Evolutionary conservation across 768 basidiomycete species (phyloP), one percentile per base, ranked within the genome.

Genomic region (Harrya chromipes): DNA sequence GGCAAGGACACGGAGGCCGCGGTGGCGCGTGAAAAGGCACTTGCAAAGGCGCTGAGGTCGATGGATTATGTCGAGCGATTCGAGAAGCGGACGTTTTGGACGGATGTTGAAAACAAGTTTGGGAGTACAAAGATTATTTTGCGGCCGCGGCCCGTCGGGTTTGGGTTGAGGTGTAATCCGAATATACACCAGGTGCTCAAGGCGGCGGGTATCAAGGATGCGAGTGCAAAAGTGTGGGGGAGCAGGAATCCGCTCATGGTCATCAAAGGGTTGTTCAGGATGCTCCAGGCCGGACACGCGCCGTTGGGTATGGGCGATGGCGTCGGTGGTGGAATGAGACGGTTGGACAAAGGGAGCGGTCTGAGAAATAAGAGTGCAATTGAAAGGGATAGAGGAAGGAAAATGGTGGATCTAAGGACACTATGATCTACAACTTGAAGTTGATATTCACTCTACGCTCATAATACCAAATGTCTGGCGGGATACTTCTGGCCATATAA

Each of bases 51-150:
- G 2, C 75, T 95, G 24, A 78, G 85, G 54, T 88, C 85, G 62
- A 87, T 97, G 86, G 97, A 97, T 69, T 86, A 76, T 60, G 91
- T 99, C 47, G 87, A 90, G 56, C 83, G 92, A n/a, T 97, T 93
- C 69, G 95, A 99, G 69, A 75, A 83, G 55, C 81, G 97, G 43
- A 98, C 97, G n/a, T 77, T 97, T 16, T 97, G 91, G 90, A 91
- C 92, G 19, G 88, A 93, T 45, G 81, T 94, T 74, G 74, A 79
- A 45, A 75, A 75, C 55, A 99, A 98, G 72, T 83, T 91, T 54
- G 92, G 94, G 16, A 75, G 88, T 13, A 93, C 90, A 8, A 78
- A 78, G 53, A 75, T 98, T 55, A 78, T 89, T 55, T 69, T 98
- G 60, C 80, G 95, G 21, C 89, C 87, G 0, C 76, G 87, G 27